Evolutionary conservation across 192 early-diverging fungal species (phyloP).

Genomic region (Spizellomyces punctatus): DNA sequence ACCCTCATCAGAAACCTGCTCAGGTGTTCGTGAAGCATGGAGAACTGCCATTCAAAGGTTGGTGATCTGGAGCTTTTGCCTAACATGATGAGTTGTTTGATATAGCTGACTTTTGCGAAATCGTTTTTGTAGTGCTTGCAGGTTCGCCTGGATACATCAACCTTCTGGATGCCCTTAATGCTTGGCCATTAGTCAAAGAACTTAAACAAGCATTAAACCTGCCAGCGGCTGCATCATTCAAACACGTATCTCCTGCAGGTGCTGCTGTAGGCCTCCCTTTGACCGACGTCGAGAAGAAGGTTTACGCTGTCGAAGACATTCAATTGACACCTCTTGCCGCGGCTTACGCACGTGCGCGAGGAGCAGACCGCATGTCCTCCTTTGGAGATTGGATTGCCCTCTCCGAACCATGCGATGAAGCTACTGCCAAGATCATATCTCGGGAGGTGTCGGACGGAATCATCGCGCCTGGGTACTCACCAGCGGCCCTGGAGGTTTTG

Average conservation of each 20-base stretch:
- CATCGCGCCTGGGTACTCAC: conserved; percentile 88
- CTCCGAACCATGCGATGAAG: conserved; percentile 83
- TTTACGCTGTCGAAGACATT: conserved; percentile 90
- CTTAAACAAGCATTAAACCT: conserved; percentile 80
- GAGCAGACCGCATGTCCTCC: conserved; percentile 98
- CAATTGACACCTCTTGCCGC: conserved; percentile 81
- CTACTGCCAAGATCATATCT: conserved; percentile 93
- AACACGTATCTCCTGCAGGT: conserved; percentile 98
- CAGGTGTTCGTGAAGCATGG: conserved; percentile 85
- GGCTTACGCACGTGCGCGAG: conserved; percentile 97
- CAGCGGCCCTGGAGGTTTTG: conserved; percentile 87
- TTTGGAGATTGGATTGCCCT: conserved; percentile 99
- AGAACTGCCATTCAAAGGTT: conserved; percentile 76
- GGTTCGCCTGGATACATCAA: conserved; percentile 99
- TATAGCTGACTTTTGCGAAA: not conserved
- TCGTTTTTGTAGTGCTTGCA: conserved; percentile 65
- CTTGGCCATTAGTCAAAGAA: conserved; percentile 98
- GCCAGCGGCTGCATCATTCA: conserved; percentile 97
- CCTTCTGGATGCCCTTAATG: conserved; percentile 94
- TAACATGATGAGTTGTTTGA: not conserved
- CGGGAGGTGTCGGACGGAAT: conserved; percentile 97
- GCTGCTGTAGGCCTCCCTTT: conserved; percentile 90
- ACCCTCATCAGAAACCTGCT: conserved; percentile 98
- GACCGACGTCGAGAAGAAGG: conserved; percentile 77
- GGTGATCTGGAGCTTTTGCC: not conserved